Base-by-base conservation (phyloP, 2,329 filamentous ascomycete species). In the Furcasterigmium sp. region DNA sequence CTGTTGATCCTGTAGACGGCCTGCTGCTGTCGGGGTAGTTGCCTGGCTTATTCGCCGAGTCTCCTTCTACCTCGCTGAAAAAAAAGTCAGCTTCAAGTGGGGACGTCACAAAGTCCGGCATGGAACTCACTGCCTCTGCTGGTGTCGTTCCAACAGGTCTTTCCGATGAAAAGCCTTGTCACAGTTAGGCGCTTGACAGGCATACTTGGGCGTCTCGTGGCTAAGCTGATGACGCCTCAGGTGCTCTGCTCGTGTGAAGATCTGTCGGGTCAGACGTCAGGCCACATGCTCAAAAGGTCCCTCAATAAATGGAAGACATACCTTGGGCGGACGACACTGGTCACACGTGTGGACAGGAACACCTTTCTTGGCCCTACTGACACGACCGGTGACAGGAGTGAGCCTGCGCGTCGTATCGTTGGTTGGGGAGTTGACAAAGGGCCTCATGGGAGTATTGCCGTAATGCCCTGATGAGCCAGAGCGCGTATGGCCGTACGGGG, bases 191-290 rank as follows among this genome's bases (percentile, higher is more conserved):
- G 72, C 67, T 3, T 59, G 64, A 48, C 80, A 84, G 29, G 61
- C 61, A 51, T 72, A 70, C 35, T 68, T 66, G 20, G 80, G 75
- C 41, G 68, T 72, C 44, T 73, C 66, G 56, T 83, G 79, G 51
- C 76, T 80, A 30, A 80, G 60, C 56, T 82, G 75, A 57, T 83
- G 79, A 42, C 79, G 75, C 53, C 79, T 76, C 34, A 82, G 60
- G 59, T 82, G 79, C 54, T 82, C 78, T 23, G 78, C 79, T 54
- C 79, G 67, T 11, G 78, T 81, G 48, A 82, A 82, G 2, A 75
- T 81, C 78, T 82, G 45, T 38, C 7, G 23, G 7, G 23, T 26
- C 23, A 35, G n/a, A n/a, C 9, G 14, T 32, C 9, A n/a, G 14
- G 29, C 17, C 10, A 32, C 14, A 13, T 32, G 13, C 7, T 7